Percentiles rank a stretch among this genome's conserved stretches.
Evolutionary conservation across 2,329 filamentous ascomycete genomes (phyloP).

Genomic region (Beauveria australis): DNA sequence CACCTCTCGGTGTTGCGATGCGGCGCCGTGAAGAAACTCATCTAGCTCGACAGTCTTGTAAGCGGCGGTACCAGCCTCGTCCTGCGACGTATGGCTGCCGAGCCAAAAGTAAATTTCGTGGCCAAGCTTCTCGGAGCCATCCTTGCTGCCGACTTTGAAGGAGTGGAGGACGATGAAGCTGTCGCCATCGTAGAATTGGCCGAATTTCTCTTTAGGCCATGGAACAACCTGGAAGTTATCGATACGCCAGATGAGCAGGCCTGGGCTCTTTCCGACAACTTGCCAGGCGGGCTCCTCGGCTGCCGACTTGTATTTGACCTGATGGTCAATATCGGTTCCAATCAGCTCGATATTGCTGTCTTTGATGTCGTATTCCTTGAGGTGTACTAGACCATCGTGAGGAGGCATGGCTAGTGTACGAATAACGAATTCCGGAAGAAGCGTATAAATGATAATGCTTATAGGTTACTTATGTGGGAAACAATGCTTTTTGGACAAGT

Average conservation of each 20-base stretch:
- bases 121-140: constrained; percentile 36
- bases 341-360: constrained; percentile 62
- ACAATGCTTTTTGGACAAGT: not conserved
- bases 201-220: constrained; percentile 48
- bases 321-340: constrained; percentile 55
- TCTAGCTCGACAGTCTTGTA: constrained; percentile 66
- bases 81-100: constrained; percentile 55
- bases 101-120: constrained; percentile 68
- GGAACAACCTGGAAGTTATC: constrained; percentile 57
- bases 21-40: constrained; percentile 54
- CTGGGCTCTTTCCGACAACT: constrained; percentile 41
- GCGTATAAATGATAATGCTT: not conserved
- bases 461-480: not conserved
- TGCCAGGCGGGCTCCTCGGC: constrained; percentile 60
- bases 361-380: constrained; percentile 57
- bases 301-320: constrained; percentile 60
- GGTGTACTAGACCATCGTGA: constrained; percentile 52
- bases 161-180: constrained; percentile 60
- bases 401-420: constrained; percentile 43
- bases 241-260: constrained; percentile 57
- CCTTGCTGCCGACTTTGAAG: constrained; percentile 40
- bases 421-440: not conserved
- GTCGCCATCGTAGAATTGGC: constrained; percentile 59
- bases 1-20: constrained; percentile 57
- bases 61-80: constrained; percentile 60